phyloP scores from a whole-genome alignment of 306 rosid species.

The Quercus glauca region DNA sequence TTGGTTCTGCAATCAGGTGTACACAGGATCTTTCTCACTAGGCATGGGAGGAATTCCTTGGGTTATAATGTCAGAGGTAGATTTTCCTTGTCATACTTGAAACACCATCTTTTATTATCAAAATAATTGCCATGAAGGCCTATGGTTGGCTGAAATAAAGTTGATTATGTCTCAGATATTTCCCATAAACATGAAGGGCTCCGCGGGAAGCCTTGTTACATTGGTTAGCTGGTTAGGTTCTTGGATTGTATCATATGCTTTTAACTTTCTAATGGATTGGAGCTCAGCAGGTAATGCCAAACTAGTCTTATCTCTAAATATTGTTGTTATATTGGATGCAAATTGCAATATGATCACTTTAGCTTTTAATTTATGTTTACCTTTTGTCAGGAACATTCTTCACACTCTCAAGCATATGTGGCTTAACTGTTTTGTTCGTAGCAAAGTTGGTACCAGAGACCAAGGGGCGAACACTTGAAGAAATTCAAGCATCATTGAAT shows the following conservation, averaged over 20 bases:
- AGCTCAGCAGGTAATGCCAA: neutral
- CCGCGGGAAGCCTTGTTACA: neutral
- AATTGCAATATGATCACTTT: too few relatives aligned
- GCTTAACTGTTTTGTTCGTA: constrained; percentile 51
- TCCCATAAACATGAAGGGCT: constrained; percentile 3
- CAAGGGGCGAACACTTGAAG: constrained; percentile 75
- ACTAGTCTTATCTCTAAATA: too few relatives aligned
- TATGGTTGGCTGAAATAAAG: too few relatives aligned
- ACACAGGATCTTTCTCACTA: neutral
- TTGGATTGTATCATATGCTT: neutral
- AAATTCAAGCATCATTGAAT: constrained; percentile 57
- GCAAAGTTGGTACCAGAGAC: constrained; percentile 79
- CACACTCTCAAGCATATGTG: constrained; percentile 48
- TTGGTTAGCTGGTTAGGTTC: neutral
- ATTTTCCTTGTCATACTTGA: too few relatives aligned
- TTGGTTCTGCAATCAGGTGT: constrained; percentile 6
- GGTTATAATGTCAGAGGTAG: neutral
- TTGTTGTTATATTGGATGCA: too few relatives aligned
- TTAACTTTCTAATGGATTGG: neutral
- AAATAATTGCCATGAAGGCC: too few relatives aligned
- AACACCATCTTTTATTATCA: too few relatives aligned
- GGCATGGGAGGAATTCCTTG: neutral
- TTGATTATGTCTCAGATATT: neutral
- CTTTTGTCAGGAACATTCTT: constrained; percentile 59
- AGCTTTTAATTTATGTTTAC: too few relatives aligned